Percentiles rank a stretch among this genome's conserved stretches.
Evolutionary conservation across 73 alveolate genomes (phyloP).

Genomic region (Paraurostyla sp.): DNA sequence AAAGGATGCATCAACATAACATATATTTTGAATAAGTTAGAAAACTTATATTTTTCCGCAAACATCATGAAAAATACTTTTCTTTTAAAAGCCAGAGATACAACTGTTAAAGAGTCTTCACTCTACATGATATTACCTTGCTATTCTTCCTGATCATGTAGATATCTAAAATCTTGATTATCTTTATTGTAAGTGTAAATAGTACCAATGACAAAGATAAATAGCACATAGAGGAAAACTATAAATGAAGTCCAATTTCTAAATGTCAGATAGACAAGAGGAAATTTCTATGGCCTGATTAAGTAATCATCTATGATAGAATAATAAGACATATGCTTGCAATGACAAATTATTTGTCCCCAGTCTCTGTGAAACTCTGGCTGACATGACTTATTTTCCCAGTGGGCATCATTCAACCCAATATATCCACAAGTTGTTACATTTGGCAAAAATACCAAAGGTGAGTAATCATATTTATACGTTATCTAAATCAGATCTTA

Average conservation of each 20-base stretch:
- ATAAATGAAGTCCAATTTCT: conserved; percentile 46
- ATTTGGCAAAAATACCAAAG: conserved; percentile 39
- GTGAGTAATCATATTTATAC: conserved; percentile 13
- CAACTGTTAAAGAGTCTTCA: neutral
- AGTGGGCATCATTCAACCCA: neutral
- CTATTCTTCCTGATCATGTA: conserved; percentile 43
- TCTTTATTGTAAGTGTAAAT: conserved; percentile 49
- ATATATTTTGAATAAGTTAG: conserved; percentile 1
- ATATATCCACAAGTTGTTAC: conserved; percentile 28
- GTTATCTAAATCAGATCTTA: neutral
- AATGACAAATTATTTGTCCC: neutral
- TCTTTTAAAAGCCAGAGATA: conserved; percentile 35
- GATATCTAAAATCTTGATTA: conserved; percentile 31
- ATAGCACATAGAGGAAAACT: neutral
- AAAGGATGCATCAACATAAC: conserved; percentile 41
- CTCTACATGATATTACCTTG: conserved; percentile 4
- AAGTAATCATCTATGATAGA: conserved; percentile 41
- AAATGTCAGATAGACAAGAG: conserved; percentile 1
- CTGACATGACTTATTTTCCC: conserved; percentile 28
- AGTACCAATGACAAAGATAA: conserved; percentile 30
- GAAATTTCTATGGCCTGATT: conserved; percentile 9
- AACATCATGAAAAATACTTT: conserved; percentile 46
- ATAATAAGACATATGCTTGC: conserved; percentile 38
- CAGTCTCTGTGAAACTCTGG: neutral
- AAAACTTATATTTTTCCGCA: neutral